phyloP scores from a whole-genome alignment of 768 basidiomycete species.

The Amanita jacksonii region DNA sequence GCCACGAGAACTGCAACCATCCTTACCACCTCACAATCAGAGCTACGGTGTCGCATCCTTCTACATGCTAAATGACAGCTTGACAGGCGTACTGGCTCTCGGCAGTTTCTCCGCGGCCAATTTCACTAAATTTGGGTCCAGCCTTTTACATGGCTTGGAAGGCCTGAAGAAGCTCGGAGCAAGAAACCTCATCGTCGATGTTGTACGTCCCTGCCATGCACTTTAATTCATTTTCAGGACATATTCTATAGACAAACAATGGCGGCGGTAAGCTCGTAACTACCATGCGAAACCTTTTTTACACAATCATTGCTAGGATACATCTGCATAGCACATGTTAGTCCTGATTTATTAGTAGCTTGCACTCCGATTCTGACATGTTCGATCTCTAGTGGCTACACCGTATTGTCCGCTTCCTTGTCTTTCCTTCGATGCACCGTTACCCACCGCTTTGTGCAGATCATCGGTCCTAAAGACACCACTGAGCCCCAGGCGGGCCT shows the following conservation, averaged over 20 bases:
- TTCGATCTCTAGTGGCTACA: slow-evolving; percentile 46
- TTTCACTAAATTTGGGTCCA: slow-evolving; percentile 30
- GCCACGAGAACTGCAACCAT: slow-evolving; percentile 30
- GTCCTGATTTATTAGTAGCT: too few species aligned
- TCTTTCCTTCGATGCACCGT: background rate
- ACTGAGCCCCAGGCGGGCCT: slow-evolving; percentile 48
- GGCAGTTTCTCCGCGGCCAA: slow-evolving; percentile 45
- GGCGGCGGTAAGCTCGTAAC: slow-evolving; percentile 28
- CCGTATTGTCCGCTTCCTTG: slow-evolving; percentile 26
- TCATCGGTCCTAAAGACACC: slow-evolving; percentile 40
- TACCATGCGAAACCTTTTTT: background rate
- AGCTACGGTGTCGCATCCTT: slow-evolving; percentile 46
- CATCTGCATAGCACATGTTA: slow-evolving; percentile 51
- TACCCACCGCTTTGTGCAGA: slow-evolving; percentile 20
- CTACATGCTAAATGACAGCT: slow-evolving; percentile 40
- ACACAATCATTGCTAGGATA: slow-evolving; percentile 22
- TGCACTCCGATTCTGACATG: too few species aligned
- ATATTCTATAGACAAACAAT: slow-evolving; percentile 31
- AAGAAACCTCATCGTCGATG: slow-evolving; percentile 46
- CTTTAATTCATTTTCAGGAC: slow-evolving; percentile 2
- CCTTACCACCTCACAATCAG: slow-evolving; percentile 26
- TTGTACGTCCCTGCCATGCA: slow-evolving; percentile 32
- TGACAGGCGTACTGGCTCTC: slow-evolving; percentile 46
- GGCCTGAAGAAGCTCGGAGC: slow-evolving; percentile 39
- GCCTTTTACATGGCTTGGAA: slow-evolving; percentile 36